Evolutionary conservation across 371 early-diverging fungal species (phyloP).

Genomic region (Zychaea mexicana): DNA sequence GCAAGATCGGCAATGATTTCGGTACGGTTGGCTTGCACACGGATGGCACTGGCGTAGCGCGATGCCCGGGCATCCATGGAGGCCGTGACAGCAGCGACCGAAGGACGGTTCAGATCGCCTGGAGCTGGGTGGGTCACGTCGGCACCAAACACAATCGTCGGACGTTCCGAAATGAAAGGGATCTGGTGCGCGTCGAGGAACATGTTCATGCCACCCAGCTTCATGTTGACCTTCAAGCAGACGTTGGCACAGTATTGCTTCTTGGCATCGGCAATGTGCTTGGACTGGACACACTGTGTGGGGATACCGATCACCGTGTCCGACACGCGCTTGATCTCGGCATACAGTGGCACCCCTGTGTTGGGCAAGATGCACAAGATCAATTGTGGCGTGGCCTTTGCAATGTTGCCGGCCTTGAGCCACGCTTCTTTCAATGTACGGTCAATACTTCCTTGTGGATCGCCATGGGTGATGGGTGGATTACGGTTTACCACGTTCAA

Average conservation of each 20-base stretch:
- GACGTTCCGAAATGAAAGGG: conserved; percentile 68
- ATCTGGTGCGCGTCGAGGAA: conserved; percentile 60
- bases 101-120: conserved; percentile 76
- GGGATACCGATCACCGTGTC: conserved; percentile 91
- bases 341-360: conserved; percentile 87
- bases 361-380: conserved; percentile 85
- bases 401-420: conserved; percentile 66
- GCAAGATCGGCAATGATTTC: conserved; percentile 90
- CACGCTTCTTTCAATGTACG: conserved; percentile 73
- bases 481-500: conserved; percentile 58
- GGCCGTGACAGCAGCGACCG: conserved; percentile 71
- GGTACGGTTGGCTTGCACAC: conserved; percentile 80
- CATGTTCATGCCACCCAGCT: conserved; percentile 80
- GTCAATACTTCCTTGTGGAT: conserved; percentile 71
- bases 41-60: conserved; percentile 82
- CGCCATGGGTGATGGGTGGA: conserved; percentile 75
- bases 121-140: conserved; percentile 89
- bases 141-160: conserved; percentile 94
- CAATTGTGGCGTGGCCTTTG: conserved; percentile 75
- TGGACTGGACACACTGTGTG: conserved; percentile 88
- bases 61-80: conserved; percentile 89
- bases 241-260: conserved; percentile 75
- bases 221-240: conserved; percentile 88
- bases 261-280: conserved; percentile 63
- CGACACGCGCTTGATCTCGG: conserved; percentile 91